Evolutionary conservation across 2,329 filamentous ascomycete species (phyloP), one percentile per base, ranked within the genome.

Genomic region (Metarhizium guizhouense): DNA sequence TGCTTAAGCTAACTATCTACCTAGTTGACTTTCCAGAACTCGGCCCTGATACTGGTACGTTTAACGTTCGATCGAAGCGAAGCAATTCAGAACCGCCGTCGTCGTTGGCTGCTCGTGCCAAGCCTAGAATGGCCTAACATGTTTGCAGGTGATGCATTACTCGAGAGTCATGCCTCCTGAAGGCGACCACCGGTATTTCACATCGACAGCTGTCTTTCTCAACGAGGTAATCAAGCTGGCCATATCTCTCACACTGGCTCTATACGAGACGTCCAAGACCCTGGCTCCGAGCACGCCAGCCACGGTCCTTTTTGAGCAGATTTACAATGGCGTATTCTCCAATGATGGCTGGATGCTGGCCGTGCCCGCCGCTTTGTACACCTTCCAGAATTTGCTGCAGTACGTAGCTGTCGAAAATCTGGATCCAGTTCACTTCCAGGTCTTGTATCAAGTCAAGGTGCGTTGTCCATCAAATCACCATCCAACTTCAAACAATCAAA

Each of bases 301-400:
- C 20, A 90, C 89, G 0, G 84, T 89, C 1, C 78, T 96, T 18
- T 89, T 95, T 66, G 81, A 85, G 64, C 86, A 90, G 65, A 83
- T 97, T 29, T 88, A 86, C 65, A 85, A 83, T 63, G 83, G 85
- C 34, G 87, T 96, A 16, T 95, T 97, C 67, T 86, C 87, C 0
- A 86, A 87, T 10, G 94, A 97, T 67, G 91, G 91, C 62, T 97
- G 93, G 93, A 96, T 96, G 71, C 75, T 99, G 60, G 90, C 90
- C 8, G 85, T 97, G 47, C 94, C 93, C 0, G 94, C 93, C 4
- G 80, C 84, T 4, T 77, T 97, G 2, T 97, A 96, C 68, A 96
- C 93, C 0, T 69, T 96, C 32, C 90, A 96, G 65, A 97, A 96
- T 67, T 88, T 88, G n/a, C 74, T 97, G 54, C 90, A 96, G 69